Percentiles rank a stretch among this genome's conserved stretches.
Conservation (phyloP, 106 monocot genomes). For the Dioscorea zingiberensis region DNA sequence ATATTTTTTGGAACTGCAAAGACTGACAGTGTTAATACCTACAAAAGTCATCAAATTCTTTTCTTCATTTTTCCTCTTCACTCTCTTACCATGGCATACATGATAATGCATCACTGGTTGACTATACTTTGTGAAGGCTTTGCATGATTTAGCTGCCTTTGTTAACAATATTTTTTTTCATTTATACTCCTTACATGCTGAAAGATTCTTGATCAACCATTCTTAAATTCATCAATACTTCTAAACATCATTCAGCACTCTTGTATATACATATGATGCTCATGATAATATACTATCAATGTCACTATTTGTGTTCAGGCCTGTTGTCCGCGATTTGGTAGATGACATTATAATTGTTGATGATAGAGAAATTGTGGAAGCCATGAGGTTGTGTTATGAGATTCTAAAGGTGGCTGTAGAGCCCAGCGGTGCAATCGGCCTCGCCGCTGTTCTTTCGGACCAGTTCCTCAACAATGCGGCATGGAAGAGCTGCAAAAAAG, state of each 20-base stretch:
- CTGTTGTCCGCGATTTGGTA: conserved; percentile 83
- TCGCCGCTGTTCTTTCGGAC: conserved; percentile 78
- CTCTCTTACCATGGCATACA: no score
- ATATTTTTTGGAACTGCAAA: no score
- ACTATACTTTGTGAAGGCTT: no score
- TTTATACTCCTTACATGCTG: neutral
- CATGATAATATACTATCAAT: neutral
- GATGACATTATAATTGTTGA: conserved; percentile 77
- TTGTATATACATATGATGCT: no score
- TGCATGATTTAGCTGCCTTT: neutral
- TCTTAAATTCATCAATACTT: no score
- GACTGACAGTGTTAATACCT: no score
- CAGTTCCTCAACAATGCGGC: conserved; percentile 38
- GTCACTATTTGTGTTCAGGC: conserved; percentile 37
- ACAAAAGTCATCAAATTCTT: no score
- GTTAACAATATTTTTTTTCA: neutral
- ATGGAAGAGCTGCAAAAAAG: conserved; percentile 40
- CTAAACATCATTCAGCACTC: no score
- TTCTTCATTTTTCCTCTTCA: no score
- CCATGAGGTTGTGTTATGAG: conserved; percentile 90
- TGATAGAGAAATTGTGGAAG: conserved; percentile 67
- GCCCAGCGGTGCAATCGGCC: conserved; percentile 85
- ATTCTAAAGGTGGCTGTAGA: conserved; percentile 89
- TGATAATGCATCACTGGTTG: no score
- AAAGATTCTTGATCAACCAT: no score